Evolutionary conservation across 2,329 filamentous ascomycete species (phyloP).

Genomic region (Orbilia blumenaviensis): DNA sequence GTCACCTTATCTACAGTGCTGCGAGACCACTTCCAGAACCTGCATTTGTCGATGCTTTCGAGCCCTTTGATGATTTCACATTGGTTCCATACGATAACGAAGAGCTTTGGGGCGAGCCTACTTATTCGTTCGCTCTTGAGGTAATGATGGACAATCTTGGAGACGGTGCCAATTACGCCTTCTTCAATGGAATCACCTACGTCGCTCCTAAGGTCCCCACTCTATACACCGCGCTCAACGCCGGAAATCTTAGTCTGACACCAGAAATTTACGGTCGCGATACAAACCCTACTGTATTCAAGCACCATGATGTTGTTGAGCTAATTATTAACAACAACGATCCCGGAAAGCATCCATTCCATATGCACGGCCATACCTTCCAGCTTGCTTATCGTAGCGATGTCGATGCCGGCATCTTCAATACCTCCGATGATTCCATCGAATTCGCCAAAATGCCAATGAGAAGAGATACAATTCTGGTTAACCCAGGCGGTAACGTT

Average conservation of each 20-base stretch:
- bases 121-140: slow-evolving; percentile 71
- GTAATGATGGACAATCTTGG: slow-evolving; percentile 74
- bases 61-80: slow-evolving; percentile 76
- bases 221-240: slow-evolving; percentile 77
- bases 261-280: slow-evolving; percentile 72
- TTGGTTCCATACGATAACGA: slow-evolving; percentile 75
- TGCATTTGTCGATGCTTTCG: slow-evolving; percentile 69
- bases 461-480: slow-evolving; percentile 73
- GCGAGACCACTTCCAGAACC: slow-evolving; percentile 65
- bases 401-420: slow-evolving; percentile 69
- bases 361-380: slow-evolving; percentile 71
- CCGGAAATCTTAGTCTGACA: slow-evolving; percentile 68
- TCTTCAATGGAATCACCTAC: slow-evolving; percentile 82
- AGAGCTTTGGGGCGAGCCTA: slow-evolving; percentile 69
- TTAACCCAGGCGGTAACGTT: slow-evolving; percentile 73
- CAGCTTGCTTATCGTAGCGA: slow-evolving; percentile 71
- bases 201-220: slow-evolving; percentile 77
- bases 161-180: slow-evolving; percentile 75
- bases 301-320: slow-evolving; percentile 60
- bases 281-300: slow-evolving; percentile 66
- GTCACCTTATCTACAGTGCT: slow-evolving; percentile 71
- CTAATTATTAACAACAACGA: slow-evolving; percentile 63
- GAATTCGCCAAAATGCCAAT: slow-evolving; percentile 69
- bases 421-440: slow-evolving; percentile 62
- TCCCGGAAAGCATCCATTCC: slow-evolving; percentile 64